Evolutionary conservation across 202 grass and related monocot species (phyloP).

Genomic region (Eragrostis tef): DNA sequence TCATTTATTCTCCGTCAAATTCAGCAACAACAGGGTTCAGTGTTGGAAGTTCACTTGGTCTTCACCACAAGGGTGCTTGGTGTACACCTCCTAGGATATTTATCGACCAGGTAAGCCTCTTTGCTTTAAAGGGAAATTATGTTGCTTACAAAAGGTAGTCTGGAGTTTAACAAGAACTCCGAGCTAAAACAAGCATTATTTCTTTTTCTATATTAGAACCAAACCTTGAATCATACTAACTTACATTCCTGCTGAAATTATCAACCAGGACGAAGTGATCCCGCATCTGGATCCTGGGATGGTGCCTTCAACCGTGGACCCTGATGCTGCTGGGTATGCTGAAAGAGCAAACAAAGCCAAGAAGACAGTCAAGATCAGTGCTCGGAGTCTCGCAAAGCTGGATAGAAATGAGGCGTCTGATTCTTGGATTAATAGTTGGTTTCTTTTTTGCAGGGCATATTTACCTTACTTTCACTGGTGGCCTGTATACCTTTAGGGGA

Average conservation of each 20-base stretch:
- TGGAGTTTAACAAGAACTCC: constrained; percentile 25
- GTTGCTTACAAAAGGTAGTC: background rate
- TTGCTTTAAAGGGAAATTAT: constrained; percentile 19
- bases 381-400: too few relatives aligned
- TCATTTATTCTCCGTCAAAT: constrained; percentile 91
- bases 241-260: constrained; percentile 41
- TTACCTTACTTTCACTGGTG: constrained; percentile 81
- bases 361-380: too few relatives aligned
- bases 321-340: too few relatives aligned
- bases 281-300: constrained; percentile 92
- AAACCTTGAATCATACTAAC: constrained; percentile 13
- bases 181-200: constrained; percentile 11
- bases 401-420: too few relatives aligned
- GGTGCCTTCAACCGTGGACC: too few relatives aligned
- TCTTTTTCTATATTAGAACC: background rate
- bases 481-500: constrained; percentile 88
- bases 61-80: constrained; percentile 96
- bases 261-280: constrained; percentile 83
- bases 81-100: constrained; percentile 98
- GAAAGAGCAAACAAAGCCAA: too few relatives aligned
- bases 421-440: constrained; percentile 37
- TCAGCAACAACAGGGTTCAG: constrained; percentile 95
- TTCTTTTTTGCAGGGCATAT: constrained; percentile 71
- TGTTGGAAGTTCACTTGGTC: constrained; percentile 81
- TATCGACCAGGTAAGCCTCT: constrained; percentile 78